Evolutionary conservation across 78 protist genomes (phyloP).

Genomic region (Isochrysis galbana): DNA sequence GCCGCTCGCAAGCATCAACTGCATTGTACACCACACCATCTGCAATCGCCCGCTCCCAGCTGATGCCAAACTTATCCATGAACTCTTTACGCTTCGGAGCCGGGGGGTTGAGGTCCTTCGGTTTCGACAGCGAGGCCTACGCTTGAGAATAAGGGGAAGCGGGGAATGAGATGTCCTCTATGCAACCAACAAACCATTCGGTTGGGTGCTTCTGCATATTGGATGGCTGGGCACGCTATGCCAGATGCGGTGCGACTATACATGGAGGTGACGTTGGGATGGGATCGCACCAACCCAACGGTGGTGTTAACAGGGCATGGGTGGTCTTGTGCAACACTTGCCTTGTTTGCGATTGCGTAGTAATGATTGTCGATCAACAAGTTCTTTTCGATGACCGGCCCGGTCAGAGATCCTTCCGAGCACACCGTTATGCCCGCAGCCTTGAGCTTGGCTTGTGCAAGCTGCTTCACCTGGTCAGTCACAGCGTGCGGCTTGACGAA

Average conservation of each 20-base stretch:
- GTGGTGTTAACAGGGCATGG: too few relatives aligned
- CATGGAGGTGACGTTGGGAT: too few relatives aligned
- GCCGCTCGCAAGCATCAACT: background rate
- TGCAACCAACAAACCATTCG: too few relatives aligned
- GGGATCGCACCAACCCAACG: too few relatives aligned
- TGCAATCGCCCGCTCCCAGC: background rate
- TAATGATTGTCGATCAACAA: slow-evolving; percentile 45
- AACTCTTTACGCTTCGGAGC: background rate
- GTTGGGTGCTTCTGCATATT: too few relatives aligned
- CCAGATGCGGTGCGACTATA: too few relatives aligned
- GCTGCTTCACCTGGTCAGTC: background rate
- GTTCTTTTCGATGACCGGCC: background rate
- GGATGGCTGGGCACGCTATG: too few relatives aligned
- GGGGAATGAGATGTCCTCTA: too few relatives aligned
- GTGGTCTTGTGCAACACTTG: too few relatives aligned
- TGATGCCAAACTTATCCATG: background rate
- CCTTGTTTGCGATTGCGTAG: too few relatives aligned
- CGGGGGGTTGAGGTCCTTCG: slow-evolving; percentile 22
- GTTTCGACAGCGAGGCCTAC: background rate
- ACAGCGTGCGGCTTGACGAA: slow-evolving; percentile 31
- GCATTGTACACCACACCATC: slow-evolving; percentile 8
- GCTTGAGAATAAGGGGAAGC: background rate
- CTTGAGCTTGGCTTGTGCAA: background rate
- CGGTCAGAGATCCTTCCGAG: background rate
- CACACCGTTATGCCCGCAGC: background rate